phyloP scores from a whole-genome alignment of 2,329 filamentous ascomycete species.

The Dothidotthia symphoricarpi region DNA sequence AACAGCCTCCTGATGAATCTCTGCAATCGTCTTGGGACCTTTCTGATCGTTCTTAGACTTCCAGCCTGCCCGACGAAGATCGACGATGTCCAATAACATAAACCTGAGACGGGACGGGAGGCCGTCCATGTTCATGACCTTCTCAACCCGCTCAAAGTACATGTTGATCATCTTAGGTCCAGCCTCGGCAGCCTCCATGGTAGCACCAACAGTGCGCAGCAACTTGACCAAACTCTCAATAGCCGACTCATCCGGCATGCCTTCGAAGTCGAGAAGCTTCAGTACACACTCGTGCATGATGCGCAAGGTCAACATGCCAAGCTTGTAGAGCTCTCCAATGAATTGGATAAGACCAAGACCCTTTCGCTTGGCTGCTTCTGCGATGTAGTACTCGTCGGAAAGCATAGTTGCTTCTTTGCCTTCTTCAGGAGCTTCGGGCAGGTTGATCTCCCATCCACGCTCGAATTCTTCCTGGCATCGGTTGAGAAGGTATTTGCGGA shows the following conservation, averaged over 20 bases:
- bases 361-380: conserved; percentile 90
- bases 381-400: conserved; percentile 94
- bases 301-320: conserved; percentile 95
- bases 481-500: conserved; percentile 98
- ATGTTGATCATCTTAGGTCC: conserved; percentile 83
- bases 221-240: conserved; percentile 94
- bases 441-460: conserved; percentile 89
- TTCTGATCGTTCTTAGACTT: conserved; percentile 85
- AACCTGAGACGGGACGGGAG: conserved; percentile 87
- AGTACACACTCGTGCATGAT: conserved; percentile 99
- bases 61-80: conserved; percentile 78
- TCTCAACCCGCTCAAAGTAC: conserved; percentile 87
- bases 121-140: conserved; percentile 71
- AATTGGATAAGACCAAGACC: conserved; percentile 98
- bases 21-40: conserved; percentile 92
- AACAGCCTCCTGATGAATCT: conserved; percentile 81
- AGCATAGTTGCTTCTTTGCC: conserved; percentile 86
- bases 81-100: conserved; percentile 94
- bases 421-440: conserved; percentile 70
- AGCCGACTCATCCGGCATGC: conserved; percentile 89
- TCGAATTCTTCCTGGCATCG: conserved; percentile 98
- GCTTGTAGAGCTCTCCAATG: conserved; percentile 98
- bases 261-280: conserved; percentile 94
- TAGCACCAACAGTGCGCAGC: conserved; percentile 83
- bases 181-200: conserved; percentile 77